Evolutionary conservation across 2,329 filamentous ascomycete genomes (phyloP), one percentile per base, ranked within the genome.

Genomic region (Epichloe bromicola): DNA sequence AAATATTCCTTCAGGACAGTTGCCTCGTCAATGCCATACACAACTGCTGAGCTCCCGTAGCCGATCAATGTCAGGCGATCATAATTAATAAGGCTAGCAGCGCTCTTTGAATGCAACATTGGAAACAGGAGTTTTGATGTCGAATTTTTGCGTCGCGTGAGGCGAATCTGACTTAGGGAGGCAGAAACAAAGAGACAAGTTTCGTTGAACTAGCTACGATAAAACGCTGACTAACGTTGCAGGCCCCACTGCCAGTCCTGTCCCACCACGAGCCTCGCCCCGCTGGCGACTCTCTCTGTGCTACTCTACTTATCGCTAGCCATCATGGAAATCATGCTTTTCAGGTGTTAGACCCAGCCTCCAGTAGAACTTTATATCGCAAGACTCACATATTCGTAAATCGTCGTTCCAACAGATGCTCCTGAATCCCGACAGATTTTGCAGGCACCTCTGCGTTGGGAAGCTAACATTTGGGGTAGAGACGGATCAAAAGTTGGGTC

Each of bases 11-110:
- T 53, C 20, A 50, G 42, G 46, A 43, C 42, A 36, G 47, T 53
- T 42, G 51, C 17, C 36, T 50, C 48, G 37, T 53, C 42, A 33
- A 53, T 50, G 41, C 51, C 47, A 36, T 52, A 52, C 41, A 50
- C 51, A 8, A 39, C 26, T 46, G 51, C 51, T 30, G 51, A 52
- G 1, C 47, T 47, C 7, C 51, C 51, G 14, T 33, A n/a, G 33
- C 40, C 46, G 20, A 53, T 53, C 36, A 30, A 15, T 14, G 34
- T 46, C 14, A 53, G 48, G 23, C 23, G 34, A 12, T 50, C 33
- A 46, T 53, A 30, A 4, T 30, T 0, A 4, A 30, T 30, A 4
- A 4, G 26, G 26, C 8, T 4, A 30, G 3, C 3, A 30, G 26
- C 26, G 8, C 8, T 51, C 14, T 51, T 5, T 10, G 45, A 48